Percentiles rank a stretch among this genome's conserved stretches.
phyloP scores from a whole-genome alignment of 352 stramenopile species.

The Pythium monospermum region DNA sequence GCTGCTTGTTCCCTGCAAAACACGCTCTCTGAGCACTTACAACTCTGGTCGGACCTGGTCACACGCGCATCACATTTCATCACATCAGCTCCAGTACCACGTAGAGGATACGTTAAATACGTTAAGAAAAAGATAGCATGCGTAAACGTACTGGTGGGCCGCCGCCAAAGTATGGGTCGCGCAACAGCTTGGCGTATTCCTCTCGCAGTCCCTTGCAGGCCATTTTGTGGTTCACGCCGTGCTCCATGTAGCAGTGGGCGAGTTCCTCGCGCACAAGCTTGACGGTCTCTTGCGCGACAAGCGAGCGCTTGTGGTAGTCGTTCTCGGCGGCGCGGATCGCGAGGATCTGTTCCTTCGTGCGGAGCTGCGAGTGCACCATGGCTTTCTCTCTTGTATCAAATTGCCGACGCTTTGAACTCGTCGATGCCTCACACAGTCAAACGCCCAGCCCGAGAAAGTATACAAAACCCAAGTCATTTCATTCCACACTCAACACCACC shows the following conservation, averaged over 20 bases:
- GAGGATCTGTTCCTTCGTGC: conserved; percentile 81
- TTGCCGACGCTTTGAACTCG: not conserved
- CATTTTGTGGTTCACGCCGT: conserved; percentile 87
- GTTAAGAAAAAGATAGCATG: not conserved
- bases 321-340: conserved; percentile 69
- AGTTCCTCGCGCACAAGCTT: conserved; percentile 85
- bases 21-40: not conserved
- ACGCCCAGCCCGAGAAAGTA: not conserved
- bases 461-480: conserved; percentile 7
- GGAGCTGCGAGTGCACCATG: conserved; percentile 70
- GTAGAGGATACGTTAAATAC: not conserved
- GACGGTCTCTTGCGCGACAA: conserved; percentile 72
- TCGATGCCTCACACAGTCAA: not conserved
- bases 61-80: too few relatives aligned
- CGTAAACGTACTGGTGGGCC: conserved; percentile 55
- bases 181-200: conserved; percentile 77
- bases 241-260: conserved; percentile 84
- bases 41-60: too few relatives aligned
- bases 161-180: conserved; percentile 72
- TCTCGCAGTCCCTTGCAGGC: conserved; percentile 78
- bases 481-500: conserved; percentile 6
- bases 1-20: not conserved
- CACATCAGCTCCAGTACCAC: not conserved
- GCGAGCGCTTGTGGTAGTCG: conserved; percentile 68
- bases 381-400: not conserved